Conservation (phyloP, 768 basidiomycete genomes). For the Hericium erinaceus region DNA sequence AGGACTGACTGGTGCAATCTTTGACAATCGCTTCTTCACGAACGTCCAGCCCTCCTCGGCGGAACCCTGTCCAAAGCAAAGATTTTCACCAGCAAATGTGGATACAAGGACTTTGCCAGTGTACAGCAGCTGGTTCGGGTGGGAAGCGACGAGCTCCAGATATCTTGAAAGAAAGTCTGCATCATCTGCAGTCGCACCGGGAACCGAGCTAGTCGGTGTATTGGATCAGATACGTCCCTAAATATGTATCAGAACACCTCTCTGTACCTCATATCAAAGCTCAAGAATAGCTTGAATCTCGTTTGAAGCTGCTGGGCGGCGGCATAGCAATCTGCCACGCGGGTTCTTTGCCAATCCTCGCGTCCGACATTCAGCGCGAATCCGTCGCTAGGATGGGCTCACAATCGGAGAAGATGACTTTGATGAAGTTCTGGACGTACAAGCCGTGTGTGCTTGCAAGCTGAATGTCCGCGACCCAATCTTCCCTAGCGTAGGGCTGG, state of each 20-base stretch:
- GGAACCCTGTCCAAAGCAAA: slow-evolving; percentile 21
- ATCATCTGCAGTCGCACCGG: slow-evolving; percentile 10
- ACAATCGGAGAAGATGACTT: neutral
- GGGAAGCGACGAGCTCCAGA: slow-evolving; percentile 18
- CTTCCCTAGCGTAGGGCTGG: slow-evolving; percentile 22
- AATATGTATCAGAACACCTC: neutral
- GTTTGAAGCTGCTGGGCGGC: slow-evolving; percentile 39
- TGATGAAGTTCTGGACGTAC: slow-evolving; percentile 10
- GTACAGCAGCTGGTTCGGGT: slow-evolving; percentile 24
- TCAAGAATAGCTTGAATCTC: slow-evolving; percentile 27
- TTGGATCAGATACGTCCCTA: neutral
- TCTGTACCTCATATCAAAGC: slow-evolving; percentile 29
- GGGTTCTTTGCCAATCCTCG: slow-evolving; percentile 19
- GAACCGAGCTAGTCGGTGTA: slow-evolving; percentile 23
- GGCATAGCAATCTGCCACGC: slow-evolving; percentile 27
- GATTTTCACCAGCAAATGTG: slow-evolving; percentile 30
- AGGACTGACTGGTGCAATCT: slow-evolving; percentile 21
- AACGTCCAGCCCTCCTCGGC: slow-evolving; percentile 20
- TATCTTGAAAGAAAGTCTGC: slow-evolving; percentile 18
- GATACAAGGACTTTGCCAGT: slow-evolving; percentile 24
- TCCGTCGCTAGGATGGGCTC: slow-evolving; percentile 5
- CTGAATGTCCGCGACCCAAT: slow-evolving; percentile 25
- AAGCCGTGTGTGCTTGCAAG: slow-evolving; percentile 18
- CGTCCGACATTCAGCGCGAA: slow-evolving; percentile 19
- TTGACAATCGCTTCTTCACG: slow-evolving; percentile 18